A percentile compares a stretch with the other conserved stretches of the same genome.
Evolutionary conservation across 306 rosid species (phyloP).

Genomic region (apple (Malus domestica)): ASM211411v1 NC_041791.1:31522001-31522500

Average conservation of each 20-base stretch:
- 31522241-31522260: not conserved
- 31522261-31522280: not conserved
- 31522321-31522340: not conserved
- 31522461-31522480: not conserved
- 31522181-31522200: not conserved
- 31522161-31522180: not conserved
- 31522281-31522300: not conserved
- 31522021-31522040: not conserved
- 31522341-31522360: not conserved
- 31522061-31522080: not conserved
- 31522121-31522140: not conserved
- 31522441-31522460: not conserved
- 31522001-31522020: not conserved
- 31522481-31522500: not conserved
- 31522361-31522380: not conserved
- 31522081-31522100: not conserved
- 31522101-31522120: not conserved
- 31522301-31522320: not conserved
- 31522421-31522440: not conserved
- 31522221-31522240: not conserved
- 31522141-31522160: not conserved
- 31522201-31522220: not conserved
- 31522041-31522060: not conserved
- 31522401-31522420: not conserved
- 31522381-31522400: not conserved